These are phyloP conservation scores for Trichoderma hamatum DNA, from an alignment of 2,329 filamentous ascomycete genomes.

Conservation along the genomic window DNA sequence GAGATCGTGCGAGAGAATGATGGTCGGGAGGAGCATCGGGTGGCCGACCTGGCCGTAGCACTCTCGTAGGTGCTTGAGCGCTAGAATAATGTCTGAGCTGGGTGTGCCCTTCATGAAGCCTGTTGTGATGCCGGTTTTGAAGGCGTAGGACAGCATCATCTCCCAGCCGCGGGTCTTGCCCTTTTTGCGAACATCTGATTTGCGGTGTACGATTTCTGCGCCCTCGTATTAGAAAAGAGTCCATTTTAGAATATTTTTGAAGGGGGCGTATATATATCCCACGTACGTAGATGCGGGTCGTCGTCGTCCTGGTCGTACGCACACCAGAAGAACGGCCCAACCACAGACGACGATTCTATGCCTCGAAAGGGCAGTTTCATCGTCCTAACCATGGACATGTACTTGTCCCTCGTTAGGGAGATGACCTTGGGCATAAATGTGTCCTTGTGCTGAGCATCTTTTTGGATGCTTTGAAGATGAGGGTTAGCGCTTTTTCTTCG, in stretches of 20 bases:
- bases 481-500: background rate
- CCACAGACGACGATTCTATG: slow-evolving; percentile 61
- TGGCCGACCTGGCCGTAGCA: slow-evolving; percentile 57
- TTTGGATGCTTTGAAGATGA: slow-evolving; percentile 53
- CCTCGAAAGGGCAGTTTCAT: slow-evolving; percentile 58
- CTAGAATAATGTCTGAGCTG: slow-evolving; percentile 55
- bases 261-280: background rate
- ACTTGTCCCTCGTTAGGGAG: slow-evolving; percentile 53
- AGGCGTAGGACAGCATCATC: slow-evolving; percentile 62
- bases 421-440: slow-evolving; percentile 61
- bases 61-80: slow-evolving; percentile 53
- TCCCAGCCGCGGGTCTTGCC: slow-evolving; percentile 67
- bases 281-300: slow-evolving; percentile 60
- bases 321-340: slow-evolving; percentile 67
- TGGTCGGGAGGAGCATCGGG: slow-evolving; percentile 60
- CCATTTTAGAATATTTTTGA: background rate
- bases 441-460: slow-evolving; percentile 57
- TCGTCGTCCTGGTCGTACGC: slow-evolving; percentile 59
- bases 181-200: slow-evolving; percentile 68
- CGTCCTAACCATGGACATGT: slow-evolving; percentile 58
- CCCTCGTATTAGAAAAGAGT: background rate
- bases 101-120: slow-evolving; percentile 65
- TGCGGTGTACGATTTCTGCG: slow-evolving; percentile 63
- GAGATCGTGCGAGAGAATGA: slow-evolving; percentile 62
- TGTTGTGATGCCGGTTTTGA: slow-evolving; percentile 58